Conservation (phyloP, 2,329 filamentous ascomycete species). For the Monosporascus sp. region DNA sequence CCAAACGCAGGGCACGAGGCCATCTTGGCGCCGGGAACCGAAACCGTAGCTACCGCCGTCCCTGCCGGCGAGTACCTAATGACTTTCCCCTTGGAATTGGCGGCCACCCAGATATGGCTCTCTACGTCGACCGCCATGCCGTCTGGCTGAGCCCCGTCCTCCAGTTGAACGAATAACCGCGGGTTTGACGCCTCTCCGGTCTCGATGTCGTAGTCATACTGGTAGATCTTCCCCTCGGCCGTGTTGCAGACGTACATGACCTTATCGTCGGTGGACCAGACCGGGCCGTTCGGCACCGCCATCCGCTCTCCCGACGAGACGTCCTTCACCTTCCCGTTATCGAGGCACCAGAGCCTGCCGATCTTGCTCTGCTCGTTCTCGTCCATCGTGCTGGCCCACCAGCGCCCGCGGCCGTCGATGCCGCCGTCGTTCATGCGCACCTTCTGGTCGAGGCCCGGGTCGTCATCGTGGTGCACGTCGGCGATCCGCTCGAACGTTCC, state of each 20-base stretch:
- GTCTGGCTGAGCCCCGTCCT: conserved; percentile 6
- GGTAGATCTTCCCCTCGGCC: conserved; percentile 5
- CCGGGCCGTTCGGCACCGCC: conserved; percentile 18
- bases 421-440: conserved; percentile 21
- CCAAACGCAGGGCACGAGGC: conserved; percentile 11
- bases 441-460: conserved; percentile 9
- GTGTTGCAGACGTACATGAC: conserved; percentile 3
- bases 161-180: conserved; percentile 1
- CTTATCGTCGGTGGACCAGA: conserved; percentile 16
- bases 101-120: conserved; percentile 5
- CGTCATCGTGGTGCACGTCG: conserved; percentile 5
- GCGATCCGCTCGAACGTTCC: conserved; percentile 13
- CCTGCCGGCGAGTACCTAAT: conserved; percentile 8
- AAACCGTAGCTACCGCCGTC: conserved; percentile 1
- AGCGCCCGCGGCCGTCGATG: conserved; percentile 14
- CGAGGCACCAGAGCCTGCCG: conserved; percentile 17
- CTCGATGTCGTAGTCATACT: conserved; percentile 10
- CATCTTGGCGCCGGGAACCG: conserved; percentile 9
- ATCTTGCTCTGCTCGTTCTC: conserved; percentile 14
- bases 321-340: conserved; percentile 4
- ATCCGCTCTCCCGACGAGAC: conserved; percentile 8
- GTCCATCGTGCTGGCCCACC: conserved; percentile 21
- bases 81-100: conserved; percentile 12
- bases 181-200: conserved; percentile 4
- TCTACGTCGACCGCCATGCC: conserved; percentile 8